Base-by-base conservation (phyloP, 1,139 yeast genomes). In the Hemisphaericaspora xylofermentans region DNA sequence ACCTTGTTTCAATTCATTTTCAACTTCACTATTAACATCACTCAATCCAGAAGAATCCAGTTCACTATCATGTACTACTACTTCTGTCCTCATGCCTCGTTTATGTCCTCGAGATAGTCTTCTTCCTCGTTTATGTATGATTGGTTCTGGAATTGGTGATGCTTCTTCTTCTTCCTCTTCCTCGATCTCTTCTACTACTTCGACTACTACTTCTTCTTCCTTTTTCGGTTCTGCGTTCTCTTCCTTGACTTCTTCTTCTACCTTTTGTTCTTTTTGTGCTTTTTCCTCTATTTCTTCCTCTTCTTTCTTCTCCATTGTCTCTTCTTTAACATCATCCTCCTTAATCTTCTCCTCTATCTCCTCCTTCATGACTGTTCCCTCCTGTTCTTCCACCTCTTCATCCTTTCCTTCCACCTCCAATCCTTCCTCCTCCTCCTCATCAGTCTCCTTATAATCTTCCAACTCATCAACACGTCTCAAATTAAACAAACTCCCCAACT, bases 381-480 rank as follows among this genome's bases (percentile, higher is more conserved):
- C 44, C 21, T 42, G 49, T 34, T 45, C 51, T 16, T 41, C 37
- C 6, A 21, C 38, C 3, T 33, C 43, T 14, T 32, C 29, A 22
- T 33, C 39, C 22, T 35, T 38, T 21, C 16, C 34, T 22, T 36
- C 29, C 10, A 19, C 38, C 3, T 25, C 35, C 5, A 14, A 27
- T 14, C 28, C 36, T 16, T 26, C 48, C 33, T 62, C 70, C 44
- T 80, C 84, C 15, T 41, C 30, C 34, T 41, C 26, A 24, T 19
- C 26, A 15, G 21, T 36, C 13, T 31, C 50, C 29, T 52, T 53
- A 38, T 56, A 56, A 34, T 46, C 48, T 33, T 79, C 87, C 17
- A 79, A 49, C 31, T 63, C 71, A 47, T 83, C 87, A 14, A 83
- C 65, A 34, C 74, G 76, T 7, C 71, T 67, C 36, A 85, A 61